A percentile compares a stretch with the other conserved stretches of the same genome.
These are phyloP conservation scores for Nepenthes alata DNA, from an alignment of 179 eudicot species.

Conservation along the genomic window DNA sequence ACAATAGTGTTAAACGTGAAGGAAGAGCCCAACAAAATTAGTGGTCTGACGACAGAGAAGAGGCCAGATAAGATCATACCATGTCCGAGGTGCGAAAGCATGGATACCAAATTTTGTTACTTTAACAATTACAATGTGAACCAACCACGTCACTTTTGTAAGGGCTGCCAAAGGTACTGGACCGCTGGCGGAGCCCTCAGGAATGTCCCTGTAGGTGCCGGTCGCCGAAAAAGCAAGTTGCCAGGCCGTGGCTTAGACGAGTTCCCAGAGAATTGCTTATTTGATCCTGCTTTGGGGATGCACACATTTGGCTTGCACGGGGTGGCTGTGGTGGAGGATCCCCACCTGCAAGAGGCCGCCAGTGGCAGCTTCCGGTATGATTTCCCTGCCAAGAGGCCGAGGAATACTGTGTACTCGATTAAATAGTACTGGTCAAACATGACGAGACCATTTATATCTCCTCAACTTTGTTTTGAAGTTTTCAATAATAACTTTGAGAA, in stretches of 20 bases:
- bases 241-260: slow-evolving; percentile 16
- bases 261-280: slow-evolving; percentile 19
- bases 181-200: slow-evolving; percentile 59
- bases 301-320: slow-evolving; percentile 28
- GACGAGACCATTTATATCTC: slow-evolving; percentile 6
- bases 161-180: slow-evolving; percentile 59
- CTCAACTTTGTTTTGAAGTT: neutral
- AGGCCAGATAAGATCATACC: slow-evolving; percentile 50
- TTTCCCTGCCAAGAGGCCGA: slow-evolving; percentile 43
- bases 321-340: slow-evolving; percentile 24
- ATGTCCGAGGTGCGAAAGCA: slow-evolving; percentile 53
- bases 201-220: slow-evolving; percentile 52
- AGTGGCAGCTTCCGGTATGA: slow-evolving; percentile 22
- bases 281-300: slow-evolving; percentile 18
- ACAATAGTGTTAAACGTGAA: slow-evolving; percentile 31
- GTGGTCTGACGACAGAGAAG: slow-evolving; percentile 1
- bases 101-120: slow-evolving; percentile 61
- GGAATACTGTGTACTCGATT: slow-evolving; percentile 14
- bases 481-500: too few species aligned
- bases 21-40: slow-evolving; percentile 21
- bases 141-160: slow-evolving; percentile 58
- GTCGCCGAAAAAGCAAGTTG: slow-evolving; percentile 46
- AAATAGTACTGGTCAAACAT: slow-evolving; percentile 19
- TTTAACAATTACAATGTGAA: slow-evolving; percentile 61
- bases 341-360: slow-evolving; percentile 27